A percentile compares a stretch with the other conserved stretches of the same genome.
phyloP scores from a whole-genome alignment of 1,284 basidiomycete genomes.

The Malassezia arunalokei region DNA sequence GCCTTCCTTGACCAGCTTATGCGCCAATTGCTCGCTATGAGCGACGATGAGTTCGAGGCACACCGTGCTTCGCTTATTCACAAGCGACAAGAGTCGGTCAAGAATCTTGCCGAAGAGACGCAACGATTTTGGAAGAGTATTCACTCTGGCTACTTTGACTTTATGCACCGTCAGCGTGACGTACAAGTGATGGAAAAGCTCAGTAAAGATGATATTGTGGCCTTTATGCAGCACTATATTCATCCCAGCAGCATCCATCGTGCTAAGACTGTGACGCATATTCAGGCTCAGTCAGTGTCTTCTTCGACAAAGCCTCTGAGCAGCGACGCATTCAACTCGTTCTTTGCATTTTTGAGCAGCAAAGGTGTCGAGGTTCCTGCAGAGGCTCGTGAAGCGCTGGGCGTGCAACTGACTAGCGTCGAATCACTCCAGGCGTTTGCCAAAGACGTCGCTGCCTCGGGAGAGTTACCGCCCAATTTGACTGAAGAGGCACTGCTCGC shows the following conservation, averaged over 20 bases:
- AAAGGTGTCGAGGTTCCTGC: conserved; percentile 54
- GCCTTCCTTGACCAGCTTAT: conserved; percentile 67
- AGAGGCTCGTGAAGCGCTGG: conserved; percentile 50
- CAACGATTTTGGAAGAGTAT: conserved; percentile 55
- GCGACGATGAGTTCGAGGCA: conserved; percentile 28
- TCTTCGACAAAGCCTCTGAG: conserved; percentile 55
- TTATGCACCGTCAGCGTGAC: conserved; percentile 56
- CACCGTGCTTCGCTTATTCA: conserved; percentile 37
- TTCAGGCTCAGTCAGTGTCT: conserved; percentile 22
- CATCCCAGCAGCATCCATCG: conserved; percentile 48
- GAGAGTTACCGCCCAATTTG: conserved; percentile 43
- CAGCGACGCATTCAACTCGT: conserved; percentile 56
- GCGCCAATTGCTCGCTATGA: conserved; percentile 39
- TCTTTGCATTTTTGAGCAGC: conserved; percentile 54
- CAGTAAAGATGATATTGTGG: conserved; percentile 66
- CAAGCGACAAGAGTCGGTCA: conserved; percentile 38
- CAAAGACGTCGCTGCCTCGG: conserved; percentile 39
- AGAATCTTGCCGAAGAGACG: conserved; percentile 43
- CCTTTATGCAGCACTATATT: conserved; percentile 60
- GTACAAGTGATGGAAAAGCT: conserved; percentile 56
- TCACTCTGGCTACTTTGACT: conserved; percentile 48
- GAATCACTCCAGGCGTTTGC: conserved; percentile 34
- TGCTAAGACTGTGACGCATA: conserved; percentile 29
- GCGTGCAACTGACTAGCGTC: conserved; percentile 50
- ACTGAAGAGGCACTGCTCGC: conserved; percentile 52